Evolutionary conservation across 179 eudicot species (phyloP).

Genomic region (Gypsophila paniculata): DNA sequence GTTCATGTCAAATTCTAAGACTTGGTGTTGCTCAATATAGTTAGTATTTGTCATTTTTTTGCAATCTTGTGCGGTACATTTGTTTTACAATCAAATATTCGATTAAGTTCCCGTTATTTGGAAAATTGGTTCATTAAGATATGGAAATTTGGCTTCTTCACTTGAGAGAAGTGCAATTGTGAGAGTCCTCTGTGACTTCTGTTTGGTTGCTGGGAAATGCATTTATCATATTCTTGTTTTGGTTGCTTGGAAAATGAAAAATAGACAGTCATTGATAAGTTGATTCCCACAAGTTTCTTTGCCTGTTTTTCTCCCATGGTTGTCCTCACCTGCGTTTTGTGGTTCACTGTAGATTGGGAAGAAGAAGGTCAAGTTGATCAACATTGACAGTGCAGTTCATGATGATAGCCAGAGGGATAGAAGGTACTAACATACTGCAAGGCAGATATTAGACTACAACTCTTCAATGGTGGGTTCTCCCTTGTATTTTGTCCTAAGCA

Average conservation of each 20-base stretch:
- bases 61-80: background rate
- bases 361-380: slow-evolving; percentile 34
- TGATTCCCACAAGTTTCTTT: background rate
- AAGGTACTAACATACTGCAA: slow-evolving; percentile 27
- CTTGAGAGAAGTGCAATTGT: background rate
- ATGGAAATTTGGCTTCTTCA: background rate
- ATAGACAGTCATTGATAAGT: background rate
- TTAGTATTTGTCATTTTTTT: background rate
- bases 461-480: background rate
- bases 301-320: background rate
- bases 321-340: slow-evolving; percentile 14
- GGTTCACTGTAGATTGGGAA: slow-evolving; percentile 33
- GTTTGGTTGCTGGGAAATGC: background rate
- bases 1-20: background rate
- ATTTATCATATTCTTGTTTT: background rate
- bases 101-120: background rate
- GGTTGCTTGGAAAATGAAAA: background rate
- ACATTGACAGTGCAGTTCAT: slow-evolving; percentile 39
- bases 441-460: background rate
- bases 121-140: slow-evolving; percentile 5
- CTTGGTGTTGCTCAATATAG: slow-evolving; percentile 1
- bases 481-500: background rate
- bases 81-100: background rate
- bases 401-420: slow-evolving; percentile 33
- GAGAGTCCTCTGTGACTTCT: background rate